A percentile compares a stretch with the other conserved stretches of the same genome.
Conservation (phyloP, 1,284 basidiomycete genomes). For the Phlebopus sp. region DNA sequence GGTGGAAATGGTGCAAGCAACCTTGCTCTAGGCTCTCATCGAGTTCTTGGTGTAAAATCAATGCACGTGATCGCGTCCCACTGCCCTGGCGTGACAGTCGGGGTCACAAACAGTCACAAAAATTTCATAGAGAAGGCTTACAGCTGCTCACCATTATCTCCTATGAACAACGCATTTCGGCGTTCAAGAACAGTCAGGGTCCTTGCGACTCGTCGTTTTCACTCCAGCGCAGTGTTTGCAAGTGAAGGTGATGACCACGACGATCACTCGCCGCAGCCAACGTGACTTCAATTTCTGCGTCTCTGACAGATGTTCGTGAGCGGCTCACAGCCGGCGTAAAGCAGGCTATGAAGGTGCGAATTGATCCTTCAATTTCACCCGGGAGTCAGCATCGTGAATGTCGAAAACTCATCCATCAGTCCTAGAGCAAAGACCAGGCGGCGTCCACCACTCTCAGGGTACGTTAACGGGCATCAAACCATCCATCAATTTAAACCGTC, state of each 20-base stretch:
- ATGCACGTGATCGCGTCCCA: background rate
- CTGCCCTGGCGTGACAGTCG: background rate
- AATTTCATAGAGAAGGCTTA: background rate
- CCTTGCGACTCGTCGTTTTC: conserved; percentile 9
- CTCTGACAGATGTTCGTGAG: conserved; percentile 42
- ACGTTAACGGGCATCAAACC: conserved; percentile 16
- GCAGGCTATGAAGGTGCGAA: conserved; percentile 60
- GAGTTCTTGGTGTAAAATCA: no score
- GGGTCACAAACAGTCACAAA: background rate
- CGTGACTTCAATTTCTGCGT: background rate
- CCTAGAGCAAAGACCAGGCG: conserved; percentile 50
- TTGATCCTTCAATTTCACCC: background rate
- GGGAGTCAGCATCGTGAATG: background rate
- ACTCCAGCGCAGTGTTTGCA: conserved; percentile 12
- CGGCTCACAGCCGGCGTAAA: conserved; percentile 48
- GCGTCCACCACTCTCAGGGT: conserved; percentile 63
- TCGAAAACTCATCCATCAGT: conserved; percentile 8
- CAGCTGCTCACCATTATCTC: background rate
- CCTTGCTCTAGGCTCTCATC: no score
- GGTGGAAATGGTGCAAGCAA: background rate
- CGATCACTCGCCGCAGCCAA: background rate
- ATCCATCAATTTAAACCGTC: background rate
- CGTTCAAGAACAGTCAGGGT: conserved; percentile 12
- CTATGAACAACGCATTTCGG: conserved; percentile 17
- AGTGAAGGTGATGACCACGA: conserved; percentile 22